Base-by-base conservation (phyloP, 2,329 filamentous ascomycete genomes). In the Gliomastix tumulicola region DNA sequence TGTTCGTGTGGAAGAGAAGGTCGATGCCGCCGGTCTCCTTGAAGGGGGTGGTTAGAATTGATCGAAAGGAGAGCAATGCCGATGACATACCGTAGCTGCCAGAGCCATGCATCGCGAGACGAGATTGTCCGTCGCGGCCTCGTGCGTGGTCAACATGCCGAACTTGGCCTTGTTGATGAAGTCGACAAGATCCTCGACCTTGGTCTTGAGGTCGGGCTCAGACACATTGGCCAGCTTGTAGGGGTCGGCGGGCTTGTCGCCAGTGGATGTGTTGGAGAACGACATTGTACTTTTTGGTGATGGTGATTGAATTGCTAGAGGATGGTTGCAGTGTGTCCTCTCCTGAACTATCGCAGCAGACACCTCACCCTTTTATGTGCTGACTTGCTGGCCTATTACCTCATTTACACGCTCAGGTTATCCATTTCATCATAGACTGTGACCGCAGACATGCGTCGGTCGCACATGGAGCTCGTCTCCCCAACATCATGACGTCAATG, bases 1-100 rank as follows among this genome's bases (percentile, higher is more conserved):
- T 88, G 69, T 94, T 94, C 54, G 88, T 88, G 68, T 92, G 83
- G 74, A 94, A 94, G 59, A 94, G 74, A 39, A 92, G 75, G 56
- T 94, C 88, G 39, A 88, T 71, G 51, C 84, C 84, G 45, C 81
- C 82, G 43, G 72, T 69, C 62, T 94, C 87, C 84, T 90, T 43
- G 17, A 15, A 12, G 11, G n/a, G n/a, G n/a, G n/a, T n/a, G n/a
- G n/a, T n/a, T n/a, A n/a, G n/a, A n/a, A n/a, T n/a, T n/a, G n/a
- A n/a, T n/a, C n/a, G n/a, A n/a, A n/a, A n/a, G n/a, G n/a, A n/a
- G n/a, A n/a, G n/a, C n/a, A n/a, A n/a, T n/a, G n/a, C n/a, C n/a
- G n/a, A n/a, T n/a, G n/a, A n/a, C 65, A 21, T 66, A 88, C 86
- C 61, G 83, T 84, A 12, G 76, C 86, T 13, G 86, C 85, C 12